Conservation (phyloP, 176 grass and related monocot genomes). For the Lolium perenne region DNA sequence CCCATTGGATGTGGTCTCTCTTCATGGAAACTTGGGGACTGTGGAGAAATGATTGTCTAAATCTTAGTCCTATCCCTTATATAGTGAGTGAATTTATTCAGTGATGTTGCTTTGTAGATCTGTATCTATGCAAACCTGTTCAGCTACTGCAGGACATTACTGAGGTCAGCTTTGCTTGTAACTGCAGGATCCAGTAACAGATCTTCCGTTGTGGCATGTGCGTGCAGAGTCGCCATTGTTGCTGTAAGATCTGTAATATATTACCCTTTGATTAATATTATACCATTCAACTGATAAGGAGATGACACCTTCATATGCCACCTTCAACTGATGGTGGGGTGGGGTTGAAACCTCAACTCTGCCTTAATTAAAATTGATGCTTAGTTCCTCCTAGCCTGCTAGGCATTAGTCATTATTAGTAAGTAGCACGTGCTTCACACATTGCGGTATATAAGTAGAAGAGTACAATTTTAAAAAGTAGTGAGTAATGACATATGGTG, state of each 20-base stretch:
- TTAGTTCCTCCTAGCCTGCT: background rate
- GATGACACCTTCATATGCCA: conserved; percentile 31
- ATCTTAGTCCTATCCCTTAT: conserved; percentile 88
- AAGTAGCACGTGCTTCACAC: no score
- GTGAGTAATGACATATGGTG: no score
- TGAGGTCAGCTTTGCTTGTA: conserved; percentile 51
- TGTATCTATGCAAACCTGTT: conserved; percentile 11
- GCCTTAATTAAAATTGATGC: background rate
- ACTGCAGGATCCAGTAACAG: conserved; percentile 91
- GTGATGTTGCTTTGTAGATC: background rate
- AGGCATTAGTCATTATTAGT: background rate
- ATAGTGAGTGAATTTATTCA: conserved; percentile 52
- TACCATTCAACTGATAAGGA: conserved; percentile 6
- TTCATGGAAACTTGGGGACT: conserved; percentile 86
- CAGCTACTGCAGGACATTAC: background rate
- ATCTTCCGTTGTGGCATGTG: conserved; percentile 81
- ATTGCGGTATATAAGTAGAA: no score
- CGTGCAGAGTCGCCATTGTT: conserved; percentile 63
- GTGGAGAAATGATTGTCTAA: conserved; percentile 79
- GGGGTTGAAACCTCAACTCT: background rate
- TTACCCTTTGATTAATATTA: conserved; percentile 9
- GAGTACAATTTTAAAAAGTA: no score
- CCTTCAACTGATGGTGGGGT: no score
- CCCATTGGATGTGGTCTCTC: conserved; percentile 93
- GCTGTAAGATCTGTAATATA: conserved; percentile 59